Evolutionary conservation across 495 filamentous ascomycete species (phyloP), one percentile per base, ranked within the genome.

Genomic region (Trichoderma gamsii): DNA sequence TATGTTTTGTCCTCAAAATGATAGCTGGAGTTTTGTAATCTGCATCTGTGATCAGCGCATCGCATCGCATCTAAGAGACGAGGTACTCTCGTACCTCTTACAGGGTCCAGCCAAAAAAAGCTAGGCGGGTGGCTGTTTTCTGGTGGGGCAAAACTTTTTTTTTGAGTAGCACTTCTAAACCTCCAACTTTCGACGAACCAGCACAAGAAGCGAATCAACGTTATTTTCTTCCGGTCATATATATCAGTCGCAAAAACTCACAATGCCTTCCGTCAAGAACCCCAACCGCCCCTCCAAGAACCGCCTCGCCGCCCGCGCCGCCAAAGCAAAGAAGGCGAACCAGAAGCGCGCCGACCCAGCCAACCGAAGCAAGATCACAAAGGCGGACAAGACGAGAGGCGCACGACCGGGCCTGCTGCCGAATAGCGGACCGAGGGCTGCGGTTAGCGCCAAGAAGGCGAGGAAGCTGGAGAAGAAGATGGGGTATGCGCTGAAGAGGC

Each of bases 231-330:
- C 8, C 43, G 23, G 18, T 21, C 27, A n/a, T n/a, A n/a, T n/a
- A n/a, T n/a, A n/a, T n/a, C n/a, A n/a, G n/a, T n/a, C n/a, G n/a
- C n/a, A n/a, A n/a, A n/a, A n/a, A n/a, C n/a, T n/a, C 16, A 25
- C 51, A 49, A 82, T 82, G 79, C 73, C 75, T 16, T 80, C 78
- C 44, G 72, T 77, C 49, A 81, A 81, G 49, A 83, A 83, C 72
- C 80, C 81, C 67, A 83, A 83, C 72, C 72, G 73, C n/a, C 71
- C 76, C 23, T 81, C 78, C 32, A 76, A 77, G 29, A 80, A 80
- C 75, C 74, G 79, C 2, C 74, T 78, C 9, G 70, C 71, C 15
- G 79, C 79, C 6, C 76, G 74, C 32, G 74, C 75, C 3, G 73
- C 74, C 49, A 76, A 72, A 56, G 67, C 69, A 32, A 71, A 74